Conservation (phyloP, 495 filamentous ascomycete genomes). For the Aspergillus panamensis region DNA sequence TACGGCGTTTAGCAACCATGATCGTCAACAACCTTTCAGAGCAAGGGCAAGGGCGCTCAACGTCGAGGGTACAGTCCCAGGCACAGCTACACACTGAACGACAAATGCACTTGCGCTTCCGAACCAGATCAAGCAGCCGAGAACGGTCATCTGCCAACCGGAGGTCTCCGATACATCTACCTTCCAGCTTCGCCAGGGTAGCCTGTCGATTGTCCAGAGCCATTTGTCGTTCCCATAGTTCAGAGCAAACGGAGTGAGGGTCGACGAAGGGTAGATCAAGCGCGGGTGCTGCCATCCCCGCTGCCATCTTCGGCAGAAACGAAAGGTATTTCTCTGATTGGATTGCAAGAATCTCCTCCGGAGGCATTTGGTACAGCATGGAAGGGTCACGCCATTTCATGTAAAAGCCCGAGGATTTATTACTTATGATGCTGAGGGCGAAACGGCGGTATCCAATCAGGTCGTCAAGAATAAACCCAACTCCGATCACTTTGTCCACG, state of each 20-base stretch:
- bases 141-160: slow-evolving; percentile 26
- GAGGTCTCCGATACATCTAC: slow-evolving; percentile 33
- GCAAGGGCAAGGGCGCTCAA: slow-evolving; percentile 34
- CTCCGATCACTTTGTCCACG: slow-evolving; percentile 5
- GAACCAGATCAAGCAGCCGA: slow-evolving; percentile 23
- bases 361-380: slow-evolving; percentile 27
- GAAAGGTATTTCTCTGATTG: slow-evolving; percentile 39
- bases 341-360: slow-evolving; percentile 25
- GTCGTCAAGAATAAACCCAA: slow-evolving; percentile 23
- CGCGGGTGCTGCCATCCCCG: slow-evolving; percentile 17
- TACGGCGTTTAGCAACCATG: slow-evolving; percentile 23
- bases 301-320: slow-evolving; percentile 17
- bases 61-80: slow-evolving; percentile 28
- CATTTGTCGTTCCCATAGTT: slow-evolving; percentile 24
- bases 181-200: slow-evolving; percentile 31
- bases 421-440: slow-evolving; percentile 19
- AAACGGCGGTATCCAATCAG: slow-evolving; percentile 33
- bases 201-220: slow-evolving; percentile 32
- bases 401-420: slow-evolving; percentile 23
- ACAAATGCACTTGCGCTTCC: slow-evolving; percentile 39
- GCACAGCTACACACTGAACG: slow-evolving; percentile 32
- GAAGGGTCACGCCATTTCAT: slow-evolving; percentile 32
- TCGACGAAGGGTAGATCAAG: slow-evolving; percentile 30
- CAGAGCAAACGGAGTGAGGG: slow-evolving; percentile 13
- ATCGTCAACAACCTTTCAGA: slow-evolving; percentile 35